phyloP scores from a whole-genome alignment of 73 alveolate genomes.

The Tetrahymena elliotti region DNA sequence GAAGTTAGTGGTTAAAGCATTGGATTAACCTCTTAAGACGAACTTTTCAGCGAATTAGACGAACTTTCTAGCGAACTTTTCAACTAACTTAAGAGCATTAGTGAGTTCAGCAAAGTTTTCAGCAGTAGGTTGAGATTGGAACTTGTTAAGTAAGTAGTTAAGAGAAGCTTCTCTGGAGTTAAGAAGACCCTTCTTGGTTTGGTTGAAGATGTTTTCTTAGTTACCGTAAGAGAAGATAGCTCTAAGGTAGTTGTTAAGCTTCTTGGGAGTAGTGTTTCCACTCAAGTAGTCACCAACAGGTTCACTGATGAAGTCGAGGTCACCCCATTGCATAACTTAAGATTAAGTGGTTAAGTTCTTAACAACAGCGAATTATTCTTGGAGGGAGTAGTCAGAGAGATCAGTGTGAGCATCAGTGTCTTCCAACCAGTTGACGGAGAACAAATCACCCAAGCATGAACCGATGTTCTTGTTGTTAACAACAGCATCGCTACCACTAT shows the following conservation, averaged over 20 bases:
- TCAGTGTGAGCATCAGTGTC: conserved; percentile 66
- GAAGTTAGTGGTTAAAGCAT: not conserved
- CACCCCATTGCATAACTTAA: conserved; percentile 88
- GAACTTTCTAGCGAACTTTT: not conserved
- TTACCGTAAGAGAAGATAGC: not conserved
- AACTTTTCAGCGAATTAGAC: not conserved
- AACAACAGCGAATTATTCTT: conserved; percentile 63
- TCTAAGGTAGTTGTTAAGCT: not conserved
- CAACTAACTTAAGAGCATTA: not conserved
- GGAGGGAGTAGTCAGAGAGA: conserved; percentile 60
- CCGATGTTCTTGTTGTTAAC: conserved; percentile 89
- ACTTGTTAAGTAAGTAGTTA: not conserved
- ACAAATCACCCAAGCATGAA: conserved; percentile 97
- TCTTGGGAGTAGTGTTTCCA: not conserved
- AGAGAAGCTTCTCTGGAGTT: not conserved
- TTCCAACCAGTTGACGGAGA: conserved; percentile 96
- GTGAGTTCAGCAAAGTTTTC: not conserved
- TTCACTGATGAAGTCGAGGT: conserved; percentile 45
- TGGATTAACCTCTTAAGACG: not conserved
- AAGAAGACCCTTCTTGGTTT: not conserved
- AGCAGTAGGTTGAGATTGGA: not conserved
- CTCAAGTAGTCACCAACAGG: conserved; percentile 4
- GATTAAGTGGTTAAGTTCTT: conserved; percentile 57
- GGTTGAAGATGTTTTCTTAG: not conserved
- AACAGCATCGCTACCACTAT: conserved; percentile 55